Evolutionary conservation across 2,329 filamentous ascomycete genomes (phyloP), one percentile per base, ranked within the genome.

Genomic region (Mollisiaceae sp.): DNA sequence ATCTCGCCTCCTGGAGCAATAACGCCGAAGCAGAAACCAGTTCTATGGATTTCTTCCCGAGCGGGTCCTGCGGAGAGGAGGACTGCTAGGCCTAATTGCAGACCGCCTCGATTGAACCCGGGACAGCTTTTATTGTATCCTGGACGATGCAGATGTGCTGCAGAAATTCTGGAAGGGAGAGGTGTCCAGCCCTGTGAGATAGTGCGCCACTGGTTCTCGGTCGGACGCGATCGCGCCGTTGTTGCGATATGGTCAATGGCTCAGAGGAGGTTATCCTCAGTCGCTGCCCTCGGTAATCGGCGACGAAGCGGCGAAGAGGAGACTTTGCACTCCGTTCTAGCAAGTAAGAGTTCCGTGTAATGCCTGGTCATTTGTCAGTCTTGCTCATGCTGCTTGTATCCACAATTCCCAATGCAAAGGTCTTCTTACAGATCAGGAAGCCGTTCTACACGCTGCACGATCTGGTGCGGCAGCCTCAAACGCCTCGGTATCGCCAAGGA

Each of bases 71-170:
- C 63, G 50, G 36, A 55, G 43, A 27, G 52, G 45, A 43, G 59
- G 41, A 66, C 4, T 54, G 50, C 24, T 54, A 14, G 55, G 41
- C 57, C 39, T 38, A 18, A 55, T 54, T 43, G 27, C 24, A 45
- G 60, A 59, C 22, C 55, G 38, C 56, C 56, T 59, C 66, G 55
- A 67, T 41, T 66, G 39, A 59, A 69, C 6, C 27, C 27, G 27
- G 27, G 60, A 59, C 22, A 41, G 38, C 56, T 50, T 59, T 64
- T 50, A 67, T 41, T 66, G 39, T 60, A 69, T 60, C 63, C 69
- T 65, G 54, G 67, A 38, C 47, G 18, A 60, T 62, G 59, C 66
- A 63, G 57, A 54, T 27, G 59, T 54, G 36, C 59, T 67, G 60
- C 65, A 65, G 61, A 22, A 45, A 11, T 35, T 35, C 41, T 43